Percentiles rank a stretch among this genome's conserved stretches.
Evolutionary conservation across 2,329 filamentous ascomycete species (phyloP).

Genomic region (Clathrospora elynae): DNA sequence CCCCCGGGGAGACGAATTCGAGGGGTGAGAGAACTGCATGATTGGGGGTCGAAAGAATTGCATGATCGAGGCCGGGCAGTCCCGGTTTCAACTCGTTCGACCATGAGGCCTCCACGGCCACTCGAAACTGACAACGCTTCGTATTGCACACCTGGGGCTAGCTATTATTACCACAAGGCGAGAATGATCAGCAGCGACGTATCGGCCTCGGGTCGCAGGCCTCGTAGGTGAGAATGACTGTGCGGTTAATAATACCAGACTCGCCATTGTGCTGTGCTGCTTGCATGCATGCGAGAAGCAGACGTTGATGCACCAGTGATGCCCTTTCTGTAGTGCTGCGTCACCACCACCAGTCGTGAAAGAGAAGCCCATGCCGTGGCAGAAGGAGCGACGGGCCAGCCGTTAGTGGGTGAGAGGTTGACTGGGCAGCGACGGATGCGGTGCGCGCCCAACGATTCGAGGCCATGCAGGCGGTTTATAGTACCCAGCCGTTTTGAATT

Average conservation of each 20-base stretch:
- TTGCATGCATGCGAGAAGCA: too few species aligned
- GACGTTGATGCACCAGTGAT: too few species aligned
- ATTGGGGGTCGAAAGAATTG: conserved; percentile 9
- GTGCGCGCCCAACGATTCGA: conserved; percentile 34
- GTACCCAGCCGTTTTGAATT: conserved; percentile 32
- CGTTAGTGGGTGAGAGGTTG: conserved; percentile 6
- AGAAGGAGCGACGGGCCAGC: conserved; percentile 8
- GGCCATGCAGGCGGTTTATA: conserved; percentile 30
- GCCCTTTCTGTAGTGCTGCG: too few species aligned
- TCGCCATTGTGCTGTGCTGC: too few species aligned
- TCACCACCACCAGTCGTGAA: too few species aligned
- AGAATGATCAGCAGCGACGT: conserved; percentile 12
- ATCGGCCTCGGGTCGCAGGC: conserved; percentile 11
- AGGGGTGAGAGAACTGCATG: background rate
- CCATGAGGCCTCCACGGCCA: conserved; percentile 6
- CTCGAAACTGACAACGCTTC: conserved; percentile 17
- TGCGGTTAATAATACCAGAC: too few species aligned
- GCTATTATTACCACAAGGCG: conserved; percentile 14
- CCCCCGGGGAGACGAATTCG: too few species aligned
- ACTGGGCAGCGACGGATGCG: conserved; percentile 17
- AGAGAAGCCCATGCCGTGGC: too few species aligned
- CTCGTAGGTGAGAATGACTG: too few species aligned
- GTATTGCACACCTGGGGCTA: conserved; percentile 21
- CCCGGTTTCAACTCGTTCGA: conserved; percentile 30
- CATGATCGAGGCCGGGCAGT: conserved; percentile 26